Evolutionary conservation across 2,329 filamentous ascomycete species (phyloP).

Genomic region (Botryotinia calthae): DNA sequence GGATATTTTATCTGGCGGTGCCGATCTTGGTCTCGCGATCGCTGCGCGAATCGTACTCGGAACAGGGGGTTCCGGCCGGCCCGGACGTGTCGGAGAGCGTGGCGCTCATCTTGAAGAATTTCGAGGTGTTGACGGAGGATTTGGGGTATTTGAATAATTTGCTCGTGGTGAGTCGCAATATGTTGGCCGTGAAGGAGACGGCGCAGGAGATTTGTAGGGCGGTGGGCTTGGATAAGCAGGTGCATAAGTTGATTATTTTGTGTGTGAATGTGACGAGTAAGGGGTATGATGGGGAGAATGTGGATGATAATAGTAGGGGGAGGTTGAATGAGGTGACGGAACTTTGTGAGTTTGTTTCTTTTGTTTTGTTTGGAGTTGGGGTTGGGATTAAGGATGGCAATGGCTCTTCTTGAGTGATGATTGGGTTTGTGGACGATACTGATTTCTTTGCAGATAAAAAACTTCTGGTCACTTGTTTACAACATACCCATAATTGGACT

Average conservation of each 20-base stretch:
- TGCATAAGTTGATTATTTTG: constrained; percentile 63
- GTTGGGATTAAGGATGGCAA: neutral
- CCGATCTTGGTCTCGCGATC: constrained; percentile 59
- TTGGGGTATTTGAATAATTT: constrained; percentile 63
- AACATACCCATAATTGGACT: constrained; percentile 68
- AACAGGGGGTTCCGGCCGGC: constrained; percentile 53
- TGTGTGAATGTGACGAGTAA: constrained; percentile 67
- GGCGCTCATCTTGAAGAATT: constrained; percentile 61
- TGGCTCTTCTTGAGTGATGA: neutral
- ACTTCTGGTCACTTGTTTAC: constrained; percentile 61
- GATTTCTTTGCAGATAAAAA: constrained; percentile 54
- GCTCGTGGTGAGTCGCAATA: constrained; percentile 64
- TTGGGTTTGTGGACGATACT: neutral
- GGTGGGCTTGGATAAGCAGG: constrained; percentile 63
- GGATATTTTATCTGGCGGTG: constrained; percentile 60
- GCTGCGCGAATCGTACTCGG: constrained; percentile 53
- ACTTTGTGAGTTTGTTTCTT: constrained; percentile 49
- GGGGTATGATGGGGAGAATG: constrained; percentile 61
- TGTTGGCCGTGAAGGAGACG: constrained; percentile 62
- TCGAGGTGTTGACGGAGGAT: constrained; percentile 59
- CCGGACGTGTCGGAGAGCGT: constrained; percentile 62
- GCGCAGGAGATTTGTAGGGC: constrained; percentile 65
- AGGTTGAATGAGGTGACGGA: constrained; percentile 64
- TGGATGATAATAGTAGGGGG: constrained; percentile 54
- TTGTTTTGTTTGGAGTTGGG: neutral